Evolutionary conservation across 2,329 filamentous ascomycete species (phyloP).

Genomic region (Fusarium subglutinans): DNA sequence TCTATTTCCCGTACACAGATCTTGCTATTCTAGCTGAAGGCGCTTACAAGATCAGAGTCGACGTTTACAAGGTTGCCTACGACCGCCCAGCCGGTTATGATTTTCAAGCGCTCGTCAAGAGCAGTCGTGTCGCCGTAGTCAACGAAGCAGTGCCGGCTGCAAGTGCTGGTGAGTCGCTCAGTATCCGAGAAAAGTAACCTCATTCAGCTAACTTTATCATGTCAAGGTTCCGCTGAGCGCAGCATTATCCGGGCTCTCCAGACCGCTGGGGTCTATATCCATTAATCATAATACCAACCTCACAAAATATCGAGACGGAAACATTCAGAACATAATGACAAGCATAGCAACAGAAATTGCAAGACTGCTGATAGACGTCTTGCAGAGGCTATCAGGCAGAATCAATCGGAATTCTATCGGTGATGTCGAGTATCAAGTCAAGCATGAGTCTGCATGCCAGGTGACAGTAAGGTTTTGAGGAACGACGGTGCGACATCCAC

Average conservation of each 20-base stretch:
- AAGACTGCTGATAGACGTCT: background rate
- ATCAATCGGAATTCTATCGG: background rate
- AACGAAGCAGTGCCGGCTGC: slow-evolving; percentile 1
- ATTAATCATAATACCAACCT: background rate
- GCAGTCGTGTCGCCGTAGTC: slow-evolving; percentile 21
- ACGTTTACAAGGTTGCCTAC: slow-evolving; percentile 40
- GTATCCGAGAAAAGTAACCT: fast-evolving
- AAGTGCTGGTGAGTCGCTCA: slow-evolving; percentile 5
- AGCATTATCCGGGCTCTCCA: background rate
- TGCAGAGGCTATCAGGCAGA: background rate
- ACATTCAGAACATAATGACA: background rate
- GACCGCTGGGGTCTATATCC: background rate
- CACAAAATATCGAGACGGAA: background rate
- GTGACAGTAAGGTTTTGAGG: background rate
- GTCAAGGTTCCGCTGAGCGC: slow-evolving; percentile 6
- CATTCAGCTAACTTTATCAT: background rate
- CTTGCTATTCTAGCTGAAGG: slow-evolving; percentile 38
- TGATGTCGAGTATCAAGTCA: background rate
- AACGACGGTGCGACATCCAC: background rate
- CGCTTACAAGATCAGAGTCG: slow-evolving; percentile 41
- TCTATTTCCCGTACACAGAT: slow-evolving; percentile 42
- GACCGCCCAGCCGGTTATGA: slow-evolving; percentile 13
- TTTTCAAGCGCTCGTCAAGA: slow-evolving; percentile 28
- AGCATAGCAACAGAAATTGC: background rate
- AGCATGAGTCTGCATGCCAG: background rate